A percentile compares a stretch with the other conserved stretches of the same genome.
Conservation (phyloP, 2,329 filamentous ascomycete species). For the Trichoderma sp. region DNA sequence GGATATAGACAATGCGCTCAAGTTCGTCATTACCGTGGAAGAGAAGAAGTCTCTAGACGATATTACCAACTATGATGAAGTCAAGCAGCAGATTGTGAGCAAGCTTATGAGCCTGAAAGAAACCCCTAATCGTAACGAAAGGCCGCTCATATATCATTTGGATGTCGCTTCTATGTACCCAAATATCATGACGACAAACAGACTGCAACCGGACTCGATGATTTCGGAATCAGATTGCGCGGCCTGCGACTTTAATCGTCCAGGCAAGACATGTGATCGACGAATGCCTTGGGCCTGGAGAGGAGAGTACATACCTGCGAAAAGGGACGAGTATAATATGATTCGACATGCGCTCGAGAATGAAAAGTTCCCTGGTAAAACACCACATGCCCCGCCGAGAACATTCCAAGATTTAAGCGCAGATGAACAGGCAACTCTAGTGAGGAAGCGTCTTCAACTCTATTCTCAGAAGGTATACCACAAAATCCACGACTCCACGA, state of each 20-base stretch:
- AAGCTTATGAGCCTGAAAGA: conserved; percentile 72
- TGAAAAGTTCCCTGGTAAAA: conserved; percentile 84
- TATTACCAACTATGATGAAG: conserved; percentile 77
- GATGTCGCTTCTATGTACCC: conserved; percentile 99
- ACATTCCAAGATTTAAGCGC: conserved; percentile 77
- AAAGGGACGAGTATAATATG: conserved; percentile 99
- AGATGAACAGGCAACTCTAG: conserved; percentile 78
- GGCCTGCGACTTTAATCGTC: conserved; percentile 96
- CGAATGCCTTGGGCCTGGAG: conserved; percentile 96
- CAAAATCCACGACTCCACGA: conserved; percentile 95
- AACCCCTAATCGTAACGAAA: conserved; percentile 81
- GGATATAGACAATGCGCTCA: conserved; percentile 85
- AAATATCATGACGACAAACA: conserved; percentile 99
- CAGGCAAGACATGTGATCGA: conserved; percentile 94
- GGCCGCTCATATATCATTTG: conserved; percentile 93
- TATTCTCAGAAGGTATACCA: conserved; percentile 99
- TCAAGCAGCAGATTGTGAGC: conserved; percentile 78
- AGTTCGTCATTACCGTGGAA: conserved; percentile 83
- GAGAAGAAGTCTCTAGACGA: conserved; percentile 81
- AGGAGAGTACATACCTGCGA: conserved; percentile 94
- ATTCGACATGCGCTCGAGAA: conserved; percentile 89
- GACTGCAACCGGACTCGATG: conserved; percentile 98
- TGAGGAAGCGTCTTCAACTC: conserved; percentile 84
- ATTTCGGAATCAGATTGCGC: conserved; percentile 95
- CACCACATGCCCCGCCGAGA: conserved; percentile 67